Base-by-base conservation (phyloP, 306 rosid genomes). In the Amphicarpaea edgeworthii region DNA sequence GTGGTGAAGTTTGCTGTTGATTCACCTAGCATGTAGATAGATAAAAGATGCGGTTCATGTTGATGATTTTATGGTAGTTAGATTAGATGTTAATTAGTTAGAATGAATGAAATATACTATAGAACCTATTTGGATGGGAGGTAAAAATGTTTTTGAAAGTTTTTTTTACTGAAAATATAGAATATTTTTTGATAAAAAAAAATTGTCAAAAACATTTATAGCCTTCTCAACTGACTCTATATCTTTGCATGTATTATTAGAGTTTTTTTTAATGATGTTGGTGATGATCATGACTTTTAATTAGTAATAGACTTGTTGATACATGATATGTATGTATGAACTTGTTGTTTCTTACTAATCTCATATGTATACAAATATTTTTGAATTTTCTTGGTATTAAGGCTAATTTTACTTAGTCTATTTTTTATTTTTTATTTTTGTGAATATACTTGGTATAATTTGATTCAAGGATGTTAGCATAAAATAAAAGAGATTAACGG, bases 1-100 rank as follows among this genome's bases (percentile, higher is more conserved):
- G 86, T 85, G 34, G 77, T 92, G 12, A 91, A 86, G 70, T 88
- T 87, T 54, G 82, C 86, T 80, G 85, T 83, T 79, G 77, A 91
- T 83, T 88, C 91, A 0, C 75, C 81, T 50, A 65, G 72, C 62
- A 5, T 50, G 65, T 79, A 79, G 66, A 58, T 79, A 79, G 66
- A 58, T 71, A 57, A 61, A 30, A 9, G 26, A 72, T 7, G 43
- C 37, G n/a, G 38, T 71, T 51, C 37, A 23, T 54, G 73, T 42
- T 38, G 46, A 59, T 38, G 46, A 59, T 30, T 72, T 21, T 24
- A 9, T 21, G 9, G 26, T 50, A 61, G 42, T 38, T 81, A 50
- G 28, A 7, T 9, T n/a, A n/a, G n/a, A n/a, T n/a, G 28, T 24
- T 24, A 24, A 7, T 30, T 30, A 30, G 24, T 24, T 66, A 71